Evolutionary conservation across 2,329 filamentous ascomycete genomes (phyloP).

Genomic region (Fusarium torreyae): DNA sequence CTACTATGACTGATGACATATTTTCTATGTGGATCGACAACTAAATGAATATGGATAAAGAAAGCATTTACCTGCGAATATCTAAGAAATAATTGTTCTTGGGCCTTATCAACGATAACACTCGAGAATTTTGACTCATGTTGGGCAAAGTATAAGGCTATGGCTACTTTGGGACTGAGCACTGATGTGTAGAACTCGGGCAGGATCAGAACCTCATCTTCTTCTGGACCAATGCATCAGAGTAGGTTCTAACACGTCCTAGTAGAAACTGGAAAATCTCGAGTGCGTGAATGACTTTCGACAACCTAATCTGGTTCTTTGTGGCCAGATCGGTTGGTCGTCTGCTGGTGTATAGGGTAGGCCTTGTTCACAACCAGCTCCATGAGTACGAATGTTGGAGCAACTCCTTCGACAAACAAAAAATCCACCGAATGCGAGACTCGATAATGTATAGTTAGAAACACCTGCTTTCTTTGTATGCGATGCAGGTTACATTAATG

Average conservation of each 20-base stretch:
- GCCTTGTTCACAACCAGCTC: background rate
- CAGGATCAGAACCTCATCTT: background rate
- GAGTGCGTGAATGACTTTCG: no score
- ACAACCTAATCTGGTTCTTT: no score
- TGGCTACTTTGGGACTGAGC: background rate
- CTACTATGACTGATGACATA: conserved; percentile 41
- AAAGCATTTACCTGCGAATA: background rate
- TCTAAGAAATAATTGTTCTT: background rate
- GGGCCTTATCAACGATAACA: no score
- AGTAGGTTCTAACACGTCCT: no score
- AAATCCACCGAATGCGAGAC: no score
- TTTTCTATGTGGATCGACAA: conserved; percentile 27
- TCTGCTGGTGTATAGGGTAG: background rate
- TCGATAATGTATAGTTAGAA: no score
- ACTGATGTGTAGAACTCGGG: background rate
- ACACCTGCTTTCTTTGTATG: background rate
- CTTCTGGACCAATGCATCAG: background rate
- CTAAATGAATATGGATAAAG: conserved; percentile 2
- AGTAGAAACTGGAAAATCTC: no score
- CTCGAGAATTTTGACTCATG: no score
- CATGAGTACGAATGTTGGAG: background rate
- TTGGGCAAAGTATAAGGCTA: no score
- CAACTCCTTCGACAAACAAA: background rate
- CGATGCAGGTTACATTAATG: background rate
- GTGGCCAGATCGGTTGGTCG: background rate